Base-by-base conservation (phyloP, 345 rosid genomes). In the Streptanthus diversifolius region DNA sequence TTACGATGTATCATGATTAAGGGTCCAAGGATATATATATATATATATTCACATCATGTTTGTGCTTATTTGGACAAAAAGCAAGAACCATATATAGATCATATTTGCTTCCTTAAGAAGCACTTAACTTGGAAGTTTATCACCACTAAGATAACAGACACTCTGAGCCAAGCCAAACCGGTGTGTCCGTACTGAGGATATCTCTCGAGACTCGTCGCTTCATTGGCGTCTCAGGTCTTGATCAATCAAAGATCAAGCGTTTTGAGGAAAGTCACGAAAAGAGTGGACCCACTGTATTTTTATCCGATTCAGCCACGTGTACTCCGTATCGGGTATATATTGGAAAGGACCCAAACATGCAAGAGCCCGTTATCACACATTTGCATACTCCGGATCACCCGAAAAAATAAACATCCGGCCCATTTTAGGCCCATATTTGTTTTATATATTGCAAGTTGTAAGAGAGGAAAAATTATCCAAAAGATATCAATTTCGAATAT, bases 1-100 rank as follows among this genome's bases (percentile, higher is more conserved):
- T 67, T 70, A 63, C 29, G 24, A 54, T 63, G 56, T 68, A 60
- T 40, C 15, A 51, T 74, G 65, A 47, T 53, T n/a, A 73, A 55
- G 62, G n/a, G 56, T 15, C 57, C 29, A 22, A 7, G 27, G 29
- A 45, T n/a, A n/a, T n/a, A n/a, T n/a, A 51, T 12, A 18, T 17
- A 72, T 51, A 39, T 59, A 22, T 66, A 44, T 54, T 8, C 13
- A 18, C 65, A 13, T 45, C 40, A 65, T 64, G 36, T 73, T 53
- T 72, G 25, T 44, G 53, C 1, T 64, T 32, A 24, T 47, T 22
- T 36, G 45, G 39, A 18, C 1, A 18, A 39, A 36, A 39, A 17
- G 19, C 9, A 47, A 22, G 13, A 47, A 13, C 13, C 30, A n/a
- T n/a, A n/a, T n/a, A n/a, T n/a, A n/a, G n/a, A 19, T 48, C 53